Percentiles rank a stretch among this genome's conserved stretches.
phyloP scores from a whole-genome alignment of 2,329 filamentous ascomycete genomes.

The Chaetomiaceae sp. region DNA sequence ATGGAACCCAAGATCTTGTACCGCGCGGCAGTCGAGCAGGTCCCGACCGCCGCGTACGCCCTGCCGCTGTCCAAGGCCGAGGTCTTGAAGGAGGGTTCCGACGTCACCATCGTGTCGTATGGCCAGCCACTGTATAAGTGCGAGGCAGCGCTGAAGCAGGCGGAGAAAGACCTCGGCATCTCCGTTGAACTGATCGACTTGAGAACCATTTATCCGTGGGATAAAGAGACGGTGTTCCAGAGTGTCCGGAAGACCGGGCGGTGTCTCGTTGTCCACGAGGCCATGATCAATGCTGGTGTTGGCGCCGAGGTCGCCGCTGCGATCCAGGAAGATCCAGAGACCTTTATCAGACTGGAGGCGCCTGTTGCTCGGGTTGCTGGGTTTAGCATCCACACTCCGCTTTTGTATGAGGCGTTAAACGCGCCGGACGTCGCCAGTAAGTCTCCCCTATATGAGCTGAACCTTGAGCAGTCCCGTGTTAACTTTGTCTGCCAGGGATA shows the following conservation, averaged over 20 bases:
- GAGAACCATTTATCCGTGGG: slow-evolving; percentile 88
- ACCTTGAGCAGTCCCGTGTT: slow-evolving; percentile 22
- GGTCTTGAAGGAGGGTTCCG: slow-evolving; percentile 71
- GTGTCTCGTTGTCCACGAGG: slow-evolving; percentile 85
- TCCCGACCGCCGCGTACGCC: slow-evolving; percentile 75
- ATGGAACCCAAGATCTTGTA: slow-evolving; percentile 95
- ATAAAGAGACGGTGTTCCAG: slow-evolving; percentile 70
- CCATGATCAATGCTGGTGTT: slow-evolving; percentile 84
- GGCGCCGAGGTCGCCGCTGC: slow-evolving; percentile 86
- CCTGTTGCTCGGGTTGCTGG: slow-evolving; percentile 81
- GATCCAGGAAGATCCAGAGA: slow-evolving; percentile 71
- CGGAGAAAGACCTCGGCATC: slow-evolving; percentile 70
- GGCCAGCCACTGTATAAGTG: slow-evolving; percentile 87
- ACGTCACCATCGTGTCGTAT: slow-evolving; percentile 82
- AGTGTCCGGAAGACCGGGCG: slow-evolving; percentile 85
- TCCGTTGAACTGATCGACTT: slow-evolving; percentile 83
- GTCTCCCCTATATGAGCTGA: slow-evolving; percentile 37
- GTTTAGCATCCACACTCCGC: slow-evolving; percentile 80
- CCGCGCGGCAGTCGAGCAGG: slow-evolving; percentile 85
- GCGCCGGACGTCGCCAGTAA: slow-evolving; percentile 82
- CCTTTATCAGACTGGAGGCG: slow-evolving; percentile 78
- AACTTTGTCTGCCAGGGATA: slow-evolving; percentile 49
- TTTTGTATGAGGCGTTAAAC: slow-evolving; percentile 76
- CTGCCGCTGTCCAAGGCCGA: slow-evolving; percentile 84
- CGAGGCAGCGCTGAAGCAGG: slow-evolving; percentile 67